Evolutionary conservation across 1,284 basidiomycete genomes (phyloP).

Genomic region (Cronartium quercuum): DNA sequence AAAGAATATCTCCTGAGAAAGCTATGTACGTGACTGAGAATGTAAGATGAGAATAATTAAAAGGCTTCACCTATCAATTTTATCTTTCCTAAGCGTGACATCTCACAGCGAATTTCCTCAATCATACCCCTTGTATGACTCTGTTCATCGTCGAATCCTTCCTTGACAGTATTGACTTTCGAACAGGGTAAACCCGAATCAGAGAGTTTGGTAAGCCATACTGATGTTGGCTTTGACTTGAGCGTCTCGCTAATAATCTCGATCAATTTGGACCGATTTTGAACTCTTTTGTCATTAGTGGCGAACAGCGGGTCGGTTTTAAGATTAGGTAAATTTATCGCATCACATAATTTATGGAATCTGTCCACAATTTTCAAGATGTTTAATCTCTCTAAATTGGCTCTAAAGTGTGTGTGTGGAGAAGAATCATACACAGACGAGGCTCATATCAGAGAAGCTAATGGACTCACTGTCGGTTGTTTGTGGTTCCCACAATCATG

Average conservation of each 20-base stretch:
- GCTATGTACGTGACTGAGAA: not conserved
- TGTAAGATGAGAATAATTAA: not conserved
- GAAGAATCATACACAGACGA: conserved; percentile 16
- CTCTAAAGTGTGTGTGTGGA: not conserved
- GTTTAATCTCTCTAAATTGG: no score
- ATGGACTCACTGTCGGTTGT: conserved; percentile 67
- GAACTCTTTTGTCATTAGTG: conserved; percentile 69
- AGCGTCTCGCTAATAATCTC: conserved; percentile 60
- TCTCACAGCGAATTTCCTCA: conserved; percentile 60
- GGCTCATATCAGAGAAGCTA: conserved; percentile 41
- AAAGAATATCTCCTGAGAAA: not conserved
- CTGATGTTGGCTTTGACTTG: conserved; percentile 57
- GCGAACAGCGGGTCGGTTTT: conserved; percentile 60
- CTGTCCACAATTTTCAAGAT: conserved; percentile 47
- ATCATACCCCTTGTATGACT: conserved; percentile 61
- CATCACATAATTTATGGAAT: conserved; percentile 61
- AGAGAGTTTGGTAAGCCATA: conserved; percentile 68
- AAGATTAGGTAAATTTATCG: conserved; percentile 60
- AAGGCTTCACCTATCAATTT: conserved; percentile 55
- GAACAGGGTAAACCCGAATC: conserved; percentile 84
- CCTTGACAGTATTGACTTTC: conserved; percentile 82
- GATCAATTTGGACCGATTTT: conserved; percentile 68
- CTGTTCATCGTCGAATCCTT: conserved; percentile 89
- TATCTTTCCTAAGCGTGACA: conserved; percentile 70
- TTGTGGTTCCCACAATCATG: conserved; percentile 88